Conservation (phyloP, 805 yeast species). For the Yamadazyma phyllophila region DNA sequence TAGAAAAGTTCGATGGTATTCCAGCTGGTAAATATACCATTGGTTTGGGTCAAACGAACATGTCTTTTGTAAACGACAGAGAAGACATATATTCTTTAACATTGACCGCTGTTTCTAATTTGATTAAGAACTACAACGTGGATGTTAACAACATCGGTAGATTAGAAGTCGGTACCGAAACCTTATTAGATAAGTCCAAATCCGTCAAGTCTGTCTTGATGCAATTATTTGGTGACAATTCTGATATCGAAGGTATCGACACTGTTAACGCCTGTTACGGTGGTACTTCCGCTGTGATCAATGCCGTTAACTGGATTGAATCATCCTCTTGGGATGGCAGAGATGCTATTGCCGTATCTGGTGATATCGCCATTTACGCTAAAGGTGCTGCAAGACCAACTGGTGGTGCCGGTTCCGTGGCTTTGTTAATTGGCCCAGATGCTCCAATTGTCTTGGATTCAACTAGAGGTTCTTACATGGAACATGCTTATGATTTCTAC, state of each 20-base stretch:
- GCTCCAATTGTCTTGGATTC: constrained; percentile 94
- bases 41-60: constrained; percentile 97
- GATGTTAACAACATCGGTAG: constrained; percentile 85
- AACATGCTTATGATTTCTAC: constrained; percentile 96
- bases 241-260: constrained; percentile 94
- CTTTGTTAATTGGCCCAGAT: constrained; percentile 92
- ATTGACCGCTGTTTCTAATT: constrained; percentile 79
- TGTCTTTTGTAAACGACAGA: constrained; percentile 96
- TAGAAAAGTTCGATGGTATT: constrained; percentile 82
- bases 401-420: constrained; percentile 98
- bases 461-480: constrained; percentile 89
- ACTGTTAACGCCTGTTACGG: constrained; percentile 98
- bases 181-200: constrained; percentile 93
- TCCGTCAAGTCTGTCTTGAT: constrained; percentile 93
- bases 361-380: constrained; percentile 96
- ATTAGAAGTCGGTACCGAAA: constrained; percentile 97
- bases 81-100: constrained; percentile 95
- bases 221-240: constrained; percentile 87
- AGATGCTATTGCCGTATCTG: constrained; percentile 94
- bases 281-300: constrained; percentile 93
- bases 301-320: constrained; percentile 94
- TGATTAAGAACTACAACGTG: constrained; percentile 77
- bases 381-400: constrained; percentile 99
- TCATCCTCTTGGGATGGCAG: constrained; percentile 97
- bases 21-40: constrained; percentile 96